Percentiles rank a stretch among this genome's conserved stretches.
These are phyloP conservation scores for Patellifolia procumbens DNA, from an alignment of 179 eudicot species.

Conservation along the genomic window DNA sequence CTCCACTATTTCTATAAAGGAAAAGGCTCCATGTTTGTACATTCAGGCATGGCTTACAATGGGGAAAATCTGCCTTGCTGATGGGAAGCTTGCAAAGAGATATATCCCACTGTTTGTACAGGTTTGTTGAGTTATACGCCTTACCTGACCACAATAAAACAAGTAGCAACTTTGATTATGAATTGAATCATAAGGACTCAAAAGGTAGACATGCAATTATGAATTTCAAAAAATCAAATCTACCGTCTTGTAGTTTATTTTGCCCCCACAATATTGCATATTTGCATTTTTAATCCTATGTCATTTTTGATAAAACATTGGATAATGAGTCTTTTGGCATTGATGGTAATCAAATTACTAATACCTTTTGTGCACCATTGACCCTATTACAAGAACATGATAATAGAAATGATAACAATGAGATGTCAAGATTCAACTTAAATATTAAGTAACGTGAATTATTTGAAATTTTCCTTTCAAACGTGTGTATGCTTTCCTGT, in stretches of 20 bases:
- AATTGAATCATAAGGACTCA: not conserved
- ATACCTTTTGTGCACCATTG: not conserved
- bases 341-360: not conserved
- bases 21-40: slow-evolving; percentile 74
- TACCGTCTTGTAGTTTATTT: not conserved
- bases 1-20: slow-evolving; percentile 55
- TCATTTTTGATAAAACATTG: not conserved
- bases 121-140: slow-evolving; percentile 40
- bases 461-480: not conserved
- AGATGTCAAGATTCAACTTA: not conserved
- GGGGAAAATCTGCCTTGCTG: slow-evolving; percentile 98
- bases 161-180: not conserved
- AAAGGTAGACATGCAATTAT: not conserved
- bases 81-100: slow-evolving; percentile 91
- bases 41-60: slow-evolving; percentile 94
- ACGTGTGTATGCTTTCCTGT: not conserved
- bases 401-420: not conserved
- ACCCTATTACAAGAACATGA: not conserved
- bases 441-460: not conserved
- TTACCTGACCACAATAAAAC: not conserved
- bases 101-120: slow-evolving; percentile 89
- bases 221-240: not conserved
- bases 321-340: not conserved
- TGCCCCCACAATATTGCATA: not conserved
- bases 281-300: not conserved